Base-by-base conservation (phyloP, 129 eudicot genomes). In the Flaveria robusta region DNA sequence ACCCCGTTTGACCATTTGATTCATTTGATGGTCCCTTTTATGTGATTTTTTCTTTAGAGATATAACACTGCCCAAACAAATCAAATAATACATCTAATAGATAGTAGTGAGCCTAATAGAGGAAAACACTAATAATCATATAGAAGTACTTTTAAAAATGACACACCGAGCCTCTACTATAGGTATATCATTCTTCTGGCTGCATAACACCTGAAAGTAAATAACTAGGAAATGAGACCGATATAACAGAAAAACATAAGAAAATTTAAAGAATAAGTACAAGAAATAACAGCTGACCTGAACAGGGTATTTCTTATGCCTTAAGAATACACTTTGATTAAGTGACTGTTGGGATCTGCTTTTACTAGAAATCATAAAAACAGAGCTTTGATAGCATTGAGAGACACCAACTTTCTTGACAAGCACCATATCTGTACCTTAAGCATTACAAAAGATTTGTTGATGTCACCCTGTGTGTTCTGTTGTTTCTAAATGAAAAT, bases 121-220 rank as follows among this genome's bases (percentile, higher is more conserved):
- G 49, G 62, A 68, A 62, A 51, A 41, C 71, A 78, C 6, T 29
- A 83, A 23, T 45, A 23, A 68, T 49, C 78, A 70, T 62, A 64
- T 69, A 70, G 78, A 77, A 75, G 71, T 80, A 80, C 84, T 67
- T 80, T 46, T 66, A 51, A 74, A 77, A 66, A 81, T 83, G 83
- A 78, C 88, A 74, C 88, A 93, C 98, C 89, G 66, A 47, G 93
- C 91, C 86, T 93, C 90, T 68, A 91, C 50, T 62, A 81, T 69
- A 58, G 87, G 77, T 71, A 78, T 74, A 41, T 87, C 86, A 41
- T 86, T 85, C 86, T 83, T 84, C 72, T 87, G 86, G 79, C 87
- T 82, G 39, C 88, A 81, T 60, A 71, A 58, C 71, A 93, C 98
- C 98, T 93, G 84, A 23, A 64, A 77, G 52, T 3, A 55, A 5